Evolutionary conservation across 495 filamentous ascomycete species (phyloP), one percentile per base, ranked within the genome.

Genomic region (Daldinia concentrica): DNA sequence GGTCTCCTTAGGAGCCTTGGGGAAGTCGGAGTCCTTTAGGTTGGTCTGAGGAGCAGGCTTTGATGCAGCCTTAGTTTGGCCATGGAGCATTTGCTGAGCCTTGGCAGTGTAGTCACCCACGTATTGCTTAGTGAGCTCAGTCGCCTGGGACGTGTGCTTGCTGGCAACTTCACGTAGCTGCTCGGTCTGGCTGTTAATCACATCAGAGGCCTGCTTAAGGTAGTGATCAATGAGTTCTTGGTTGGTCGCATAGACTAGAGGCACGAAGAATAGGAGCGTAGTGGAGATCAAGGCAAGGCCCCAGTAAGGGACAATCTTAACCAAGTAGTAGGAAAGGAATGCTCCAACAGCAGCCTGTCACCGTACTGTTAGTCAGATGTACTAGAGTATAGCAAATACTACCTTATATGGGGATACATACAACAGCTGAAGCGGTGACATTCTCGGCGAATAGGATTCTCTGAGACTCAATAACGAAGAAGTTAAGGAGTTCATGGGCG

Each of bases 391-490:
- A n/a, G 15, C 32, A 62, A 26, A 36, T 61, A 37, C n/a, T 3
- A 4, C 37, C 37, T 14, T 45, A 0, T 14, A 17, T 17, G 62
- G 56, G 60, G 57, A 48, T 36, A 85, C 93, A 82, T 89, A 98
- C 94, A 67, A 88, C 89, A 81, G 88, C 79, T 2, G 95, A 97
- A 71, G 88, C 90, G 62, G 87, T 83, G 56, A 97, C 84, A 76
- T 98, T 98, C 89, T 99, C 95, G 58, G 90, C 95, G 73, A 97
- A 99, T 60, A 98, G 73, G 74, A 99, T 88, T 66, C 96, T 90
- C 87, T 99, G 95, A 79, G 92, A 90, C 83, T 99, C 95, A 70
- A 99, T 93, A 71, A 97, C 86, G 82, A 98, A 93, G 83, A 99
- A 99, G 86, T 99, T 97, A 81, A 94, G 82, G 55, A 99, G 85